Evolutionary conservation across 169 alveolate genomes (phyloP), one percentile per base, ranked within the genome.

Genomic region (Prorocentrum cordatum): DNA sequence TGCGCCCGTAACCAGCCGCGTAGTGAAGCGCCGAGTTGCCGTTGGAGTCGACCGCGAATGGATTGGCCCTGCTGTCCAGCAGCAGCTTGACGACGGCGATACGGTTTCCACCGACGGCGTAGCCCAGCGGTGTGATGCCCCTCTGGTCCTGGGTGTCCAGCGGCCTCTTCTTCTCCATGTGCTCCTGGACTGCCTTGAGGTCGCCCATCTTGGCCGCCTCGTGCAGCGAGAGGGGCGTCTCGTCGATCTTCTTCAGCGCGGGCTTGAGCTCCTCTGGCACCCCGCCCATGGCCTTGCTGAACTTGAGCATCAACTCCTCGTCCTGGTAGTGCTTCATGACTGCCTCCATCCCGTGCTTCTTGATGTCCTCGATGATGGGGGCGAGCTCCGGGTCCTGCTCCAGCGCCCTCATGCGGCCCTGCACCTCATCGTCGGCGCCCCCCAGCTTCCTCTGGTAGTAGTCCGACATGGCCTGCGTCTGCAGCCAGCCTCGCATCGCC

Each of bases 181-280:
- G 58, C 58, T 39, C 36, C 62, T 77, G 62, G 42, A 77, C 87
- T 0, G 89, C 73, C 22, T 31, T 29, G 26, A 79, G 50, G 20
- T 79, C 89, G 12, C 89, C 89, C 42, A 45, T 59, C 77, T 79
- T 79, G 89, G 89, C 89, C 16, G 89, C 89, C 32, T 79, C 89
- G 47, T 79, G 89, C 77, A 79, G 38, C 27, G 89, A 59, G 66
- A 79, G 26, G n/a, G 89, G 32, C 24, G 89, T 79, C 58, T 79
- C 89, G 35, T 79, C 73, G 38, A 77, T 54, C 73, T 77, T 77
- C 73, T 58, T 72, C 42, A 77, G 50, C 39, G 27, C 73, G 2
- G 87, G 73, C 16, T 42, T 24, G 27, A 77, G 87, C 45, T 77
- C 87, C 18, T 59, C 7, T 0, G 87, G 87, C 73, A 77, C n/a